Percentiles rank a stretch among this genome's conserved stretches.
phyloP scores from a whole-genome alignment of 2,329 filamentous ascomycete species.

The Penicillium nordicum region DNA sequence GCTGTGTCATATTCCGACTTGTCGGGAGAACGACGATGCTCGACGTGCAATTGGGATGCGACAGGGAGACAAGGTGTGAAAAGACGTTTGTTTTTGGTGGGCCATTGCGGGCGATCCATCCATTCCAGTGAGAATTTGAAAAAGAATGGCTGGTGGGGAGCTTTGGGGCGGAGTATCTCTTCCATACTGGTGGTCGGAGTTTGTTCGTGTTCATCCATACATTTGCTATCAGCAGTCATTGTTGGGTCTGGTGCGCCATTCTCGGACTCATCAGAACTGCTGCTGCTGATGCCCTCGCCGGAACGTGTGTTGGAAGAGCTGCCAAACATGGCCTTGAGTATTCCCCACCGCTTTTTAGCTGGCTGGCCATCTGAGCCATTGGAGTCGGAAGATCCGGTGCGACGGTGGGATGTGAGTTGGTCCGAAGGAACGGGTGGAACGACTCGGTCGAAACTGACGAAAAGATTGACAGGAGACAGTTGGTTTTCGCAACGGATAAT shows the following conservation, averaged over 20 bases:
- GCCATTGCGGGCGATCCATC: conserved; percentile 52
- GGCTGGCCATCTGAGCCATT: conserved; percentile 23
- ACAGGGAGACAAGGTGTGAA: conserved; percentile 56
- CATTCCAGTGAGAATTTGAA: conserved; percentile 70
- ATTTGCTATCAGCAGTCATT: conserved; percentile 23
- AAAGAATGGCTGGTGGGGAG: conserved; percentile 54
- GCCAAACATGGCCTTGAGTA: conserved; percentile 51
- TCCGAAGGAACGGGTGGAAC: conserved; percentile 39
- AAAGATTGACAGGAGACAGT: conserved; percentile 50
- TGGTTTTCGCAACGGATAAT: conserved; percentile 79
- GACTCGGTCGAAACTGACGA: conserved; percentile 63
- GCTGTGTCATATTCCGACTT: conserved; percentile 26
- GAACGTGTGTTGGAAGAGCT: conserved; percentile 44
- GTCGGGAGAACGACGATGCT: conserved; percentile 34
- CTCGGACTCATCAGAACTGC: conserved; percentile 37
- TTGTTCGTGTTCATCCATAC: conserved; percentile 28
- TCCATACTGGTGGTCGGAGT: conserved; percentile 20
- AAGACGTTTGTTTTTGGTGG: conserved; percentile 53
- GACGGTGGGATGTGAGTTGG: conserved; percentile 34
- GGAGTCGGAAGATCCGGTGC: conserved; percentile 33
- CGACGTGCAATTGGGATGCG: conserved; percentile 54
- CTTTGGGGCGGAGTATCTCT: conserved; percentile 33
- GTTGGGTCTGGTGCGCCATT: conserved; percentile 26
- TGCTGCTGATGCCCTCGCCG: conserved; percentile 42
- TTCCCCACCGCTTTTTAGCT: conserved; percentile 48